These are phyloP conservation scores for Emergomyces pasteurianus DNA, from an alignment of 2,329 filamentous ascomycete species.

Conservation along the genomic window DNA sequence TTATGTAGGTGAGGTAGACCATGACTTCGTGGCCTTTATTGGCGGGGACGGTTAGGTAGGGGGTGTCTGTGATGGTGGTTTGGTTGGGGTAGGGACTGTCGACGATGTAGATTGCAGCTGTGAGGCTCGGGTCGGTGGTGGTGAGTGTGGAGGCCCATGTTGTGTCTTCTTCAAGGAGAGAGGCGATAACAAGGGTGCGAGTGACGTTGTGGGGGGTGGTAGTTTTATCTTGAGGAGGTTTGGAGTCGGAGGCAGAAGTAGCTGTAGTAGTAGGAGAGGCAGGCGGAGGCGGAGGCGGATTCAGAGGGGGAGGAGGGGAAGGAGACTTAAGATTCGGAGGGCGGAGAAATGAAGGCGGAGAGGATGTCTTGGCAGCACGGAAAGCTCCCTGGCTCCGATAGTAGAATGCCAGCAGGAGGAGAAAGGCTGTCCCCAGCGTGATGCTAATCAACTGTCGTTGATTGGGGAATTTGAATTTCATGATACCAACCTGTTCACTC, in stretches of 20 bases:
- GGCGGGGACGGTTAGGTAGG: slow-evolving; percentile 39
- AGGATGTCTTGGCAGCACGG: background rate
- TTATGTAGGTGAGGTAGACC: slow-evolving; percentile 49
- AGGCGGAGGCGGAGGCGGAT: background rate
- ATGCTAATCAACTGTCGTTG: background rate
- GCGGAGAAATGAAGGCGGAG: background rate
- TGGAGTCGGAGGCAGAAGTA: background rate
- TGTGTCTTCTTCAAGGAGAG: slow-evolving; percentile 39
- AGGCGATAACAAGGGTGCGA: slow-evolving; percentile 42
- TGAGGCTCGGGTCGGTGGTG: slow-evolving; percentile 37
- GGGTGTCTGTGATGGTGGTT: slow-evolving; percentile 37
- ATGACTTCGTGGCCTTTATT: slow-evolving; percentile 53
- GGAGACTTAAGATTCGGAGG: background rate
- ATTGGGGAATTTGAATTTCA: background rate
- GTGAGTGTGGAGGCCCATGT: slow-evolving; percentile 36
- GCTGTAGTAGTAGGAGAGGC: background rate
- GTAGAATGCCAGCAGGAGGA: background rate
- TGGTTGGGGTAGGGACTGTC: background rate
- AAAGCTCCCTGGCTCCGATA: background rate
- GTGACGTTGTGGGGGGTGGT: slow-evolving; percentile 31
- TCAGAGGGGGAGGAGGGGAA: background rate
- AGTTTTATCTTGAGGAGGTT: background rate
- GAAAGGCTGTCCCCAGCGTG: background rate
- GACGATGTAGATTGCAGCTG: slow-evolving; percentile 18
- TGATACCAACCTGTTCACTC: background rate